Conservation (phyloP, 257 asterid species). For the Perilla frutescens region DNA sequence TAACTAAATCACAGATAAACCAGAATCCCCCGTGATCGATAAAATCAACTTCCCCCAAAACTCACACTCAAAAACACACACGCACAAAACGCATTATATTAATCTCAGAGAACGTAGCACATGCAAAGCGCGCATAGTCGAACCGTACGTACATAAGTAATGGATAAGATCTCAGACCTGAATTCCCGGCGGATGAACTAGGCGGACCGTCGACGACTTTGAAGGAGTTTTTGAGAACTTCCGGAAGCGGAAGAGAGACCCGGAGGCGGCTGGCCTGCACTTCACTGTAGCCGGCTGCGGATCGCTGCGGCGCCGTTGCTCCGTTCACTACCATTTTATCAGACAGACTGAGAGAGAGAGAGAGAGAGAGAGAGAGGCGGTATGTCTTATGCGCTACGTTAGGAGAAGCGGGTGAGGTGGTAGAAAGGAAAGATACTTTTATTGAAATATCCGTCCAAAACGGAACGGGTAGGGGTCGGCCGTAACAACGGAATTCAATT, state of each 20-base stretch:
- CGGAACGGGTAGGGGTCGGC: constrained; percentile 11
- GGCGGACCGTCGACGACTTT: constrained; percentile 73
- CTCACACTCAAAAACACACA: neutral
- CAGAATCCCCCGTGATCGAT: neutral
- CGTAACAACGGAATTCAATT: neutral
- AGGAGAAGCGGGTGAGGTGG: neutral
- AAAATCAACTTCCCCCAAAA: neutral
- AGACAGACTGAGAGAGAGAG: neutral
- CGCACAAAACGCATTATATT: neutral
- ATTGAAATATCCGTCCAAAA: constrained; percentile 16
- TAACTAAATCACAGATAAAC: neutral
- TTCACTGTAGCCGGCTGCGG: constrained; percentile 65
- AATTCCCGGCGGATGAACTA: constrained; percentile 80
- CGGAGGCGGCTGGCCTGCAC: constrained; percentile 72
- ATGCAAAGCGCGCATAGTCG: constrained; percentile 17
- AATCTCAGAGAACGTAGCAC: constrained; percentile 2
- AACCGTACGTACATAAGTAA: neutral
- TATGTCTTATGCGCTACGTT: neutral
- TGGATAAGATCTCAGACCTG: constrained; percentile 49
- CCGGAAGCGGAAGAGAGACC: constrained; percentile 68
- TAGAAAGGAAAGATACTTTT: neutral
- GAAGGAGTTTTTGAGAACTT: constrained; percentile 65
- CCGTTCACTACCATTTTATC: constrained; percentile 38
- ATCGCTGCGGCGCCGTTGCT: constrained; percentile 48
- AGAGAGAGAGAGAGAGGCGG: constrained; percentile 3